Evolutionary conservation across 1,284 basidiomycete genomes (phyloP).

Genomic region (Pseudozyma tsukubaensis): DNA sequence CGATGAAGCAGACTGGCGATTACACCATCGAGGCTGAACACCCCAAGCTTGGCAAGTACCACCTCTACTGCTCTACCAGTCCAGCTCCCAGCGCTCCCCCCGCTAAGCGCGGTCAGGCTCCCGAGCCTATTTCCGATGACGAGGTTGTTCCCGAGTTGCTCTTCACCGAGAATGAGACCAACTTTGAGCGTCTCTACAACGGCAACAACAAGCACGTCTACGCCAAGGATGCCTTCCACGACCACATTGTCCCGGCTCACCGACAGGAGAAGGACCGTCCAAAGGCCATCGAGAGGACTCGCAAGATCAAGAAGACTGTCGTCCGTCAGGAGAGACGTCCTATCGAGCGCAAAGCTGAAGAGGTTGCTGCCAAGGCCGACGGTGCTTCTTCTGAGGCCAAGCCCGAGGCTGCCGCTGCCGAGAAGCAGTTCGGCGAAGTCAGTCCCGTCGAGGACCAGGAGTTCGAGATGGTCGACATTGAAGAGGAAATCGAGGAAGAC

Average conservation of each 20-base stretch:
- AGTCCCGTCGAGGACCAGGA: constrained; percentile 40
- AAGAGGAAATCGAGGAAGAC: constrained; percentile 65
- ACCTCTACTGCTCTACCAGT: constrained; percentile 89
- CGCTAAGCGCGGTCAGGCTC: constrained; percentile 71
- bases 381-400: constrained; percentile 48
- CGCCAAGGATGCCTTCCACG: constrained; percentile 98
- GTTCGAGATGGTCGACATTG: constrained; percentile 56
- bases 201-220: constrained; percentile 80
- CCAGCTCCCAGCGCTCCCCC: constrained; percentile 86
- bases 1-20: constrained; percentile 74
- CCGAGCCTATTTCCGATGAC: constrained; percentile 63
- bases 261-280: constrained; percentile 68
- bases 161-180: constrained; percentile 86
- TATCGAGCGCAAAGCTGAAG: constrained; percentile 30
- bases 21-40: constrained; percentile 74
- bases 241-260: constrained; percentile 89
- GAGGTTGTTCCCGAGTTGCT: constrained; percentile 72
- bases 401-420: constrained; percentile 37
- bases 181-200: constrained; percentile 89
- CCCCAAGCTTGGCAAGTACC: constrained; percentile 73
- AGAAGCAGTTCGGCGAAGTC: constrained; percentile 42
- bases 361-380: constrained; percentile 38
- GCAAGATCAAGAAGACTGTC: constrained; percentile 53
- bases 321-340: constrained; percentile 42
- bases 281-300: constrained; percentile 53